These are phyloP conservation scores for Phytophthora uliginosa DNA, from an alignment of 352 stramenopile genomes.

Conservation along the genomic window DNA sequence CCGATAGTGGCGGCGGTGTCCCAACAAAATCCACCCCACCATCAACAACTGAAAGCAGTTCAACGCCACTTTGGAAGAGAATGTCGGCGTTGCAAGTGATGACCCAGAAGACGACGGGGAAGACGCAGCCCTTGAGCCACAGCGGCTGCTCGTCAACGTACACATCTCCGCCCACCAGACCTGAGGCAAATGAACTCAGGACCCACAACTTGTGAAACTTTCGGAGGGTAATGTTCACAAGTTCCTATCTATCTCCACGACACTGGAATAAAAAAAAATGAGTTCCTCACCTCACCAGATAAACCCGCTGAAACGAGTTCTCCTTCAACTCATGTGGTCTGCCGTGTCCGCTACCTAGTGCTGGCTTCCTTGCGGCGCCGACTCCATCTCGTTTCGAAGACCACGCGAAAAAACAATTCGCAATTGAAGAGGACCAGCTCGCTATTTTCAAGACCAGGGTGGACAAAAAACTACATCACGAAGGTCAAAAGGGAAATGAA, in stretches of 20 bases:
- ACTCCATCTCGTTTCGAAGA: background rate
- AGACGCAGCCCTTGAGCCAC: constrained; percentile 22
- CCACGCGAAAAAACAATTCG: background rate
- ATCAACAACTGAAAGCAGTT: background rate
- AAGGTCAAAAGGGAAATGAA: no score
- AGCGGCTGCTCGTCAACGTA: constrained; percentile 10
- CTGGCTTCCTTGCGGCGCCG: background rate
- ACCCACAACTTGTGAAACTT: background rate
- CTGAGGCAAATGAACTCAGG: background rate
- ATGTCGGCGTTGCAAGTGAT: constrained; percentile 38
- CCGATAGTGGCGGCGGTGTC: background rate
- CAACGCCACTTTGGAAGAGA: constrained; percentile 25
- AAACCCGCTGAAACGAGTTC: no score
- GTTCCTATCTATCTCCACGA: background rate
- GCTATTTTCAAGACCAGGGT: background rate
- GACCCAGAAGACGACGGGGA: constrained; percentile 36
- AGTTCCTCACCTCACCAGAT: background rate
- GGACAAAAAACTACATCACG: no score
- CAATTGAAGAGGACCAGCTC: background rate
- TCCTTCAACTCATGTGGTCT: no score
- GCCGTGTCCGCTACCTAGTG: no score
- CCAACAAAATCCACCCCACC: background rate
- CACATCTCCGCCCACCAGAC: background rate
- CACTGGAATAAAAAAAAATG: background rate
- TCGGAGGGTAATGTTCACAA: background rate